Evolutionary conservation across 2,329 filamentous ascomycete species (phyloP), one percentile per base, ranked within the genome.

Genomic region (Phialophora macrospora): DNA sequence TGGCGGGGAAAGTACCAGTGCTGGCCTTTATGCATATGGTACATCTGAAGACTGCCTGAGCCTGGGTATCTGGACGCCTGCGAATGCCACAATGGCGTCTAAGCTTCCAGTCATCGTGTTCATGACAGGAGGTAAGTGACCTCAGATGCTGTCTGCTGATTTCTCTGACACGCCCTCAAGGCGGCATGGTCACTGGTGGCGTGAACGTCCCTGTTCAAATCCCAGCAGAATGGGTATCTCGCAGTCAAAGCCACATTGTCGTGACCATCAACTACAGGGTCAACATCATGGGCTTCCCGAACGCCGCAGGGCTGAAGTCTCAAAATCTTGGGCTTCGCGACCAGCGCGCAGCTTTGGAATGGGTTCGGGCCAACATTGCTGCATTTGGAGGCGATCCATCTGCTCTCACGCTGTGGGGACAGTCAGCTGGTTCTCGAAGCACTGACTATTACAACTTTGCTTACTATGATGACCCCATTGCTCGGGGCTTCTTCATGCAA

Each of bases 261-360:
- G 59, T 74, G 17, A 77, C 77, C 0, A 74, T 80, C 65, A 82
- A 81, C 70, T 79, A 79, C 67, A 76, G 78, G 2, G n/a, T 78
- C 38, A 78, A 77, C 61, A 77, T 81, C 59, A 80, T 81, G n/a
- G 64, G 64, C 26, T 66, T 66, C 70, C 7, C 77, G 0, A 74
- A 75, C 11, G 76, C 77, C 17, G 72, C 74, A 4, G 75, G 73
- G 4, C 73, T 63, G 68, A 14, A 67, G 52, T 68, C 62, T 0
- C 74, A 78, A 54, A 87, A 87, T 64, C 71, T 83, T 1, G 85
- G 83, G 1, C 73, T 87, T 5, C 77, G 80, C 4, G 85, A 88
- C 70, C 84, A 87, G 70, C 55, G 60, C 11, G 55, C 55, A 14
- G 32, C 85, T 0, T 71, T 86, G 0, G 80, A 85, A 72, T 86